These are phyloP conservation scores for Raddia distichophylla DNA, from an alignment of 176 grass and related monocot genomes.

Conservation along the genomic window DNA sequence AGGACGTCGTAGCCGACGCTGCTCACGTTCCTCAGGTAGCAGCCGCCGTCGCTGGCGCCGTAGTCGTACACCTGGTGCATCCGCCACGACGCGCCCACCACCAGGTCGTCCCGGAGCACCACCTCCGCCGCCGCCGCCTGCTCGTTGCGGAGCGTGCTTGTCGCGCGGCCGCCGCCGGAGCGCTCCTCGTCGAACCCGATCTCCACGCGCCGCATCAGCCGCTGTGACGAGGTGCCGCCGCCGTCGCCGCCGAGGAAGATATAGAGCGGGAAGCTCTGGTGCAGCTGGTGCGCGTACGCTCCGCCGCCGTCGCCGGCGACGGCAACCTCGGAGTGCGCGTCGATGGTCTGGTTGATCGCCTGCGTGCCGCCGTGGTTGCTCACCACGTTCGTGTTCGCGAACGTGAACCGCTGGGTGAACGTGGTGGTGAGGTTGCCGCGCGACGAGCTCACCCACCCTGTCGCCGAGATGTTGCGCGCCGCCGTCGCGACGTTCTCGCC, in stretches of 20 bases:
- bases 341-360: conserved; percentile 78
- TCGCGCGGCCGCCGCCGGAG: background rate
- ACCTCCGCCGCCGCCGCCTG: conserved; percentile 71
- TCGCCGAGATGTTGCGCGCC: conserved; percentile 59
- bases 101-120: conserved; percentile 72
- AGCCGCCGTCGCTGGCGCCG: conserved; percentile 67
- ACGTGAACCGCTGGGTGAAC: conserved; percentile 65
- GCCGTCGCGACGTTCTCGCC: conserved; percentile 56
- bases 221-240: conserved; percentile 59
- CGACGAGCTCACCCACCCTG: conserved; percentile 81
- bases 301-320: conserved; percentile 23
- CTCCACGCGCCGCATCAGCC: conserved; percentile 50
- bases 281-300: conserved; percentile 41
- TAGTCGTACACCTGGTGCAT: conserved; percentile 83
- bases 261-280: conserved; percentile 80
- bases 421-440: conserved; percentile 85
- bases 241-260: conserved; percentile 62
- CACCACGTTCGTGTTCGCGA: conserved; percentile 71
- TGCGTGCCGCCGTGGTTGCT: conserved; percentile 49
- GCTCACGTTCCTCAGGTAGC: conserved; percentile 76
- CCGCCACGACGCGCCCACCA: conserved; percentile 58
- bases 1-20: conserved; percentile 72
- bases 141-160: conserved; percentile 65
- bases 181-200: conserved; percentile 70
- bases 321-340: conserved; percentile 40